These are phyloP conservation scores for Ophiocordyceps polyrhachis-furcata DNA, from an alignment of 2,329 filamentous ascomycete genomes.

Conservation along the genomic window DNA sequence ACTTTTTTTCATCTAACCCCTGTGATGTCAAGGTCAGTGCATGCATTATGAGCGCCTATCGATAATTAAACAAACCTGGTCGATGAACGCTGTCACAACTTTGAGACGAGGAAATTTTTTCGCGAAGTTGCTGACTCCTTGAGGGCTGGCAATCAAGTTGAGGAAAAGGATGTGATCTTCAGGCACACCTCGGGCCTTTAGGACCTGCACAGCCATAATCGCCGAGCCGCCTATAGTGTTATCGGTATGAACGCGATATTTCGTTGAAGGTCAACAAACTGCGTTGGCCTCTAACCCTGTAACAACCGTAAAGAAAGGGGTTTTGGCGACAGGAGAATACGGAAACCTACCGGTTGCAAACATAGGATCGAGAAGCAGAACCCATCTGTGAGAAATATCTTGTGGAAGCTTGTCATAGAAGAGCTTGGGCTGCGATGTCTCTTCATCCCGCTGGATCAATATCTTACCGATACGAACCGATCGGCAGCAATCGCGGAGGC, in stretches of 20 bases:
- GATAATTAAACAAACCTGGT: constrained; percentile 34
- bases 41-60: not conserved
- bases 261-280: not conserved
- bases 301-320: not conserved
- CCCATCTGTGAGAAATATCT: constrained; percentile 86
- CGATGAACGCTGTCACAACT: constrained; percentile 90
- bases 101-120: constrained; percentile 74
- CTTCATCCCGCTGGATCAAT: constrained; percentile 90
- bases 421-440: constrained; percentile 76
- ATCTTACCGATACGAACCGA: constrained; percentile 99
- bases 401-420: constrained; percentile 97
- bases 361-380: constrained; percentile 93
- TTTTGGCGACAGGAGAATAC: not conserved
- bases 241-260: constrained; percentile 2
- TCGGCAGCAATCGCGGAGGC: constrained; percentile 84
- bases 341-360: constrained; percentile 64
- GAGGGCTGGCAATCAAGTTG: constrained; percentile 92
- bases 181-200: constrained; percentile 77
- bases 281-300: too few species aligned
- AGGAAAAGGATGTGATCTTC: constrained; percentile 93
- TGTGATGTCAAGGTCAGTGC: constrained; percentile 9
- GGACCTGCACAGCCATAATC: constrained; percentile 88
- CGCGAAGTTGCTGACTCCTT: constrained; percentile 79
- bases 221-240: constrained; percentile 59
- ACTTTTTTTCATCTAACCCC: constrained; percentile 97